These are phyloP conservation scores for Samsoniella hepiali DNA, from an alignment of 2,329 filamentous ascomycete species.

Conservation along the genomic window DNA sequence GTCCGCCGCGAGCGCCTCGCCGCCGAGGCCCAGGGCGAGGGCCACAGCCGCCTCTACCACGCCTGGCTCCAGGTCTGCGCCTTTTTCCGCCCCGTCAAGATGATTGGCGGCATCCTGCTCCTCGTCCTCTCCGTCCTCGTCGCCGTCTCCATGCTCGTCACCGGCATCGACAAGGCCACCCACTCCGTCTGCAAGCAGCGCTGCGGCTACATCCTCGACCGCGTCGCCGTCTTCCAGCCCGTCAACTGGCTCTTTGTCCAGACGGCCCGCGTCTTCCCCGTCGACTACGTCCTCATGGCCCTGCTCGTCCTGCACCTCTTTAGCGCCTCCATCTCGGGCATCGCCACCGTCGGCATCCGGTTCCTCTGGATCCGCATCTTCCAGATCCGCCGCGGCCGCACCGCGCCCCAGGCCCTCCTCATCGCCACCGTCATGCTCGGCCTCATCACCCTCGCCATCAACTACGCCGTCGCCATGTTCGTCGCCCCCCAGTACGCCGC, in stretches of 20 bases:
- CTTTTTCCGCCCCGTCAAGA: constrained; percentile 81
- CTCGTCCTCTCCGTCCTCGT: constrained; percentile 71
- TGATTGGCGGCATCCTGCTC: constrained; percentile 77
- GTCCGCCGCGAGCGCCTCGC: constrained; percentile 85
- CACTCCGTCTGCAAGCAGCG: constrained; percentile 88
- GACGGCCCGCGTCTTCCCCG: constrained; percentile 78
- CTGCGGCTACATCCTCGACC: constrained; percentile 88
- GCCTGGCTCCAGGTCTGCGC: constrained; percentile 78
- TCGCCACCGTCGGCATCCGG: constrained; percentile 84
- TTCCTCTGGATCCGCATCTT: constrained; percentile 96
- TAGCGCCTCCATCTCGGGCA: constrained; percentile 78
- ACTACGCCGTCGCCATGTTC: constrained; percentile 89
- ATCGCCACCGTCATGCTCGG: constrained; percentile 89
- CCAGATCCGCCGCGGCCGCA: constrained; percentile 83
- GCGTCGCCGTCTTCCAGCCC: constrained; percentile 89
- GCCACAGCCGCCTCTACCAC: constrained; percentile 68
- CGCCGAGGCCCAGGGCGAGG: constrained; percentile 74
- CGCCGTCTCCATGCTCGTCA: constrained; percentile 92
- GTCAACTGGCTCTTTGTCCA: constrained; percentile 80
- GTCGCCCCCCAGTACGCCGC: constrained; percentile 95
- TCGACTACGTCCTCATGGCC: constrained; percentile 89
- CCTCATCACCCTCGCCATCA: constrained; percentile 83
- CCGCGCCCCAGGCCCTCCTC: constrained; percentile 85
- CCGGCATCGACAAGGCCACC: constrained; percentile 90
- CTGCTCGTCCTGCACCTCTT: constrained; percentile 85